Evolutionary conservation across 1,284 basidiomycete species (phyloP), one percentile per base, ranked within the genome.

Genomic region (Grifola frondosa): DNA sequence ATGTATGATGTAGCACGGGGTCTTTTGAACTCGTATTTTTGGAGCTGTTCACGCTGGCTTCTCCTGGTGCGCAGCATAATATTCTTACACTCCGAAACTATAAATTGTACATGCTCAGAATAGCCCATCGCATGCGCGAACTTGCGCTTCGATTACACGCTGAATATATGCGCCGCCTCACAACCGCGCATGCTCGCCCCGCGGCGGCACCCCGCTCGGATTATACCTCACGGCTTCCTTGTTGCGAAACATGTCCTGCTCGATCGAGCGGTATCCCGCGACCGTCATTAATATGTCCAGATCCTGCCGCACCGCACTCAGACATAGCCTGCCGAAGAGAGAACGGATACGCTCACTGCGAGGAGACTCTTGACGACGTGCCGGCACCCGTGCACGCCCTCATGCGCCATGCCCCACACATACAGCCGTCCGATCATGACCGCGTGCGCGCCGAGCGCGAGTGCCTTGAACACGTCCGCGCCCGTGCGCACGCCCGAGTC

Each of bases 351-450:
- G 45, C 65, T 48, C 33, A 69, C 70, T 11, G 79, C 80, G 30
- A 81, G 64, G 5, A 82, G 59, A n/a, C 70, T 73, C 59, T 73
- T 74, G 67, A 82, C 72, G 28, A 83, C 81, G 51, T 81, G 78
- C 36, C 76, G 55, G 50, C 73, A 75, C 0, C 75, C 74, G 10
- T 61, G 57, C 51, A 71, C 70, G 19, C 71, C 72, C 52, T 73
- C 71, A 57, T 74, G 69, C 12, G 72, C 59, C 71, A 77, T 74
- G 20, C 74, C 74, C 74, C 72, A 77, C 11, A 76, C 68, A 53
- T 68, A 76, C 37, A 76, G 56, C 25, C 74, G 61, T 12, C 74
- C 74, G 33, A 77, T 66, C 54, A 65, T 60, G 38, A 74, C 73
- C 11, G 65, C 70, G 45, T 75, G 67, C 26, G 73, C 73, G 22